These are phyloP conservation scores for Blastocladiella emersonii DNA, from an alignment of 371 early-diverging fungal species.

Conservation along the genomic window DNA sequence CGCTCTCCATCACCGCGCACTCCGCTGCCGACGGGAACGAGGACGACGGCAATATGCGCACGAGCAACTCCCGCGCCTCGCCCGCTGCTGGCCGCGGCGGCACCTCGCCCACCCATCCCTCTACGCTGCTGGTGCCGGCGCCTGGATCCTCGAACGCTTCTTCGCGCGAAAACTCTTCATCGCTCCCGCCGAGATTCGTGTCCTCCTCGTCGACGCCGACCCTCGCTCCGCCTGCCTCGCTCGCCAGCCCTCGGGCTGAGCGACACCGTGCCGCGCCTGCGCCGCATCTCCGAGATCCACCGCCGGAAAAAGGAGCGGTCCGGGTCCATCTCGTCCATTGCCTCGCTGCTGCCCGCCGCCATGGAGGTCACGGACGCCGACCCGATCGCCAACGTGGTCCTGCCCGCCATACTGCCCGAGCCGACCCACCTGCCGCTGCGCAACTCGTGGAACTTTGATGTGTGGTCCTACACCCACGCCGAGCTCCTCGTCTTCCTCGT, in stretches of 20 bases:
- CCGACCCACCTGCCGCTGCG: background rate
- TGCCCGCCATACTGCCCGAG: background rate
- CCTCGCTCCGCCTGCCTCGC: background rate
- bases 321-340: background rate
- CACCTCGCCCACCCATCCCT: background rate
- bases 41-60: too few species aligned
- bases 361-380: background rate
- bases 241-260: too few species aligned
- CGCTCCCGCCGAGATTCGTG: background rate
- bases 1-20: too few species aligned
- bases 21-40: too few species aligned
- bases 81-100: too few species aligned
- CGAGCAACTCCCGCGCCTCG: too few species aligned
- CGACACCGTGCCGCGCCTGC: background rate
- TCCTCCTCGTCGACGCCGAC: conserved; percentile 2
- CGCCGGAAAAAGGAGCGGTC: background rate
- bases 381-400: background rate
- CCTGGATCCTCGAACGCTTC: background rate
- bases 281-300: background rate
- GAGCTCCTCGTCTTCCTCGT: conserved; percentile 1
- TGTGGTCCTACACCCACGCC: conserved; percentile 2
- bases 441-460: conserved; percentile 3
- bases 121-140: background rate
- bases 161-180: background rate
- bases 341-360: background rate